A percentile compares a stretch with the other conserved stretches of the same genome.
Evolutionary conservation across 1,284 basidiomycete species (phyloP).

Genomic region (Ustilago xerochloae): DNA sequence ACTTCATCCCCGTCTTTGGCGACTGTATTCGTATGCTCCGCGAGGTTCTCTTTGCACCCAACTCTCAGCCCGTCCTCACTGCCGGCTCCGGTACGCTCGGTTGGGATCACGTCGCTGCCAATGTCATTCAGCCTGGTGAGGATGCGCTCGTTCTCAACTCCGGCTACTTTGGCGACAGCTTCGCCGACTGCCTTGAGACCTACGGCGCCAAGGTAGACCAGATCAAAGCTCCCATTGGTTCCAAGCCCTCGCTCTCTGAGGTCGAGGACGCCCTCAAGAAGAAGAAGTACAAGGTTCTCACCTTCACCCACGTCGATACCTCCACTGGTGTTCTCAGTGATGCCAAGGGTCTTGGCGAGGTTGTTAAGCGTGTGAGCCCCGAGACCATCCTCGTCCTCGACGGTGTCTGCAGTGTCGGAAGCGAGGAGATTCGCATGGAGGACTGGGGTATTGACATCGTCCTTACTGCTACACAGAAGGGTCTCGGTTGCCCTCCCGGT

Average conservation of each 20-base stretch:
- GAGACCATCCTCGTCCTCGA: conserved; percentile 88
- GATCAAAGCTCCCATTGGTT: conserved; percentile 84
- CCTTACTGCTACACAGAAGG: conserved; percentile 91
- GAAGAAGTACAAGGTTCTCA: conserved; percentile 89
- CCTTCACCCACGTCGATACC: conserved; percentile 85
- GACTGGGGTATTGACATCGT: conserved; percentile 93
- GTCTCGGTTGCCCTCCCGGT: conserved; percentile 93
- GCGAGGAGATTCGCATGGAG: conserved; percentile 92
- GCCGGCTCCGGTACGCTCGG: conserved; percentile 94
- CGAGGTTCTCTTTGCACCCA: conserved; percentile 74
- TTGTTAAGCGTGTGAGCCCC: conserved; percentile 83
- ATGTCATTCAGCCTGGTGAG: conserved; percentile 83
- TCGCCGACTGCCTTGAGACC: conserved; percentile 71
- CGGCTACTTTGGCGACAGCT: conserved; percentile 66
- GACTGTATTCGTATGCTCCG: conserved; percentile 89
- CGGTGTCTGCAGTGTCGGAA: conserved; percentile 93
- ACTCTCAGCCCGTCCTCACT: conserved; percentile 76
- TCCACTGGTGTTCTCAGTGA: conserved; percentile 82
- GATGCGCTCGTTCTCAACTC: conserved; percentile 80
- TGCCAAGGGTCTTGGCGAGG: conserved; percentile 80
- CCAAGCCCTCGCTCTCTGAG: conserved; percentile 75
- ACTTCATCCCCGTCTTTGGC: conserved; percentile 89
- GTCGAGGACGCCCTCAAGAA: conserved; percentile 79
- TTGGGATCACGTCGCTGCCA: conserved; percentile 76
- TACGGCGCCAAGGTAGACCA: conserved; percentile 93